Percentiles rank a stretch among this genome's conserved stretches.
These are phyloP conservation scores for Saxophila tyrrhenica DNA, from an alignment of 495 filamentous ascomycete species.

Conservation along the genomic window DNA sequence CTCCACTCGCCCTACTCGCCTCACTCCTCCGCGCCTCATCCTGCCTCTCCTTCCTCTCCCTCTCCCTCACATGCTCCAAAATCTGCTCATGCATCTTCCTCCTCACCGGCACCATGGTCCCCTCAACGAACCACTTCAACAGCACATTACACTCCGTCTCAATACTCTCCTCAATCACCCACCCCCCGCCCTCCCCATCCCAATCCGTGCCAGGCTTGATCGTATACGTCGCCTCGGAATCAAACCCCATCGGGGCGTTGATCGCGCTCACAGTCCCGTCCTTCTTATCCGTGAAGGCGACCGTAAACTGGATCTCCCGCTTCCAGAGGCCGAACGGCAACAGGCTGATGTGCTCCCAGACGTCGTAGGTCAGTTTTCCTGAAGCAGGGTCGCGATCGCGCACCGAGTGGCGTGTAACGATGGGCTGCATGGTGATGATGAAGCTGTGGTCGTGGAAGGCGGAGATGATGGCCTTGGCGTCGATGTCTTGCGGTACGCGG, in stretches of 20 bases:
- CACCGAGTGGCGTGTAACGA: conserved; percentile 4
- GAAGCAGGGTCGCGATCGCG: background rate
- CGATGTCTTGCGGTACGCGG: conserved; percentile 8
- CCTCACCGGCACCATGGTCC: conserved; percentile 10
- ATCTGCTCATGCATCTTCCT: conserved; percentile 16
- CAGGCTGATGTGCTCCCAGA: conserved; percentile 12
- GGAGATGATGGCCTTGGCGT: conserved; percentile 1
- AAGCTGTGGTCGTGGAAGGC: conserved; percentile 11
- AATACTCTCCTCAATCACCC: conserved; percentile 13
- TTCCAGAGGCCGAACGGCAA: conserved; percentile 11
- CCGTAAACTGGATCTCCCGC: conserved; percentile 7
- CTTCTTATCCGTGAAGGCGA: conserved; percentile 6
- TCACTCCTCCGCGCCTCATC: background rate
- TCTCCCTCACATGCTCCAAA: conserved; percentile 7
- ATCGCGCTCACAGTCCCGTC: conserved; percentile 6
- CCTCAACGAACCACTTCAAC: conserved; percentile 11
- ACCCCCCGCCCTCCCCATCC: background rate
- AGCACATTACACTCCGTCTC: conserved; percentile 6
- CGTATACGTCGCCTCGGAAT: conserved; percentile 7
- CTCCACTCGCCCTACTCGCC: background rate
- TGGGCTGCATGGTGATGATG: conserved; percentile 13
- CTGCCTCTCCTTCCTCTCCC: background rate
- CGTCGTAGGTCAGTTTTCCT: conserved; percentile 11
- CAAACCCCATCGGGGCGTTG: conserved; percentile 10
- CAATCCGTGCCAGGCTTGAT: background rate